Conservation (phyloP, 352 stramenopile genomes). For the Globisporangium middletonii region DNA sequence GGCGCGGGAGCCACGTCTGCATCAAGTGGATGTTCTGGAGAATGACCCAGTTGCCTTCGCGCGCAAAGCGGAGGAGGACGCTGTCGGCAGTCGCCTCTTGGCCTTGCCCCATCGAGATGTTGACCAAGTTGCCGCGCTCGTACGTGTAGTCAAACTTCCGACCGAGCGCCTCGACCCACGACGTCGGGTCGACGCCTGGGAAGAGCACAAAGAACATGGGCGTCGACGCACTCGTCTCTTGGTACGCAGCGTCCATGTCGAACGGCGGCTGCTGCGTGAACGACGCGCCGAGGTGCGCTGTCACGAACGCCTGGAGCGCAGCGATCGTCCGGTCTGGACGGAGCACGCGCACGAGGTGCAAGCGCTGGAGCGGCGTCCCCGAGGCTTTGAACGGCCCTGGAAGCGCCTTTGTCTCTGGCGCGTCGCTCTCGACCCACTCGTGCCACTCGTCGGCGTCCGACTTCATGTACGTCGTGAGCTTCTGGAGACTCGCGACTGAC, state of each 20-base stretch:
- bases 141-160: constrained; percentile 81
- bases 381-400: constrained; percentile 77
- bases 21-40: constrained; percentile 92
- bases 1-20: constrained; percentile 83
- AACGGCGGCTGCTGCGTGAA: constrained; percentile 86
- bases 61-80: constrained; percentile 60
- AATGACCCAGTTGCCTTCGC: constrained; percentile 85
- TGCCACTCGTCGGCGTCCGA: constrained; percentile 94
- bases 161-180: constrained; percentile 79
- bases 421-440: constrained; percentile 91
- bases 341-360: constrained; percentile 79
- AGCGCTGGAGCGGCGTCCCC: constrained; percentile 41
- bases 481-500: constrained; percentile 79
- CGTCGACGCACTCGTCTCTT: constrained; percentile 86
- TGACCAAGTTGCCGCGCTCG: constrained; percentile 64
- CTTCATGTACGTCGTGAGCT: constrained; percentile 92
- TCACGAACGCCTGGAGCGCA: constrained; percentile 61
- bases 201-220: constrained; percentile 92
- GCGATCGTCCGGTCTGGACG: constrained; percentile 80
- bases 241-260: constrained; percentile 80
- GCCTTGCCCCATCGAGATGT: constrained; percentile 89
- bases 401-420: constrained; percentile 85
- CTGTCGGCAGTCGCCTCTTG: constrained; percentile 73
- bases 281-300: constrained; percentile 40
- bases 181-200: constrained; percentile 85